phyloP scores from a whole-genome alignment of 129 eudicot genomes.

The Mikania micrantha region DNA sequence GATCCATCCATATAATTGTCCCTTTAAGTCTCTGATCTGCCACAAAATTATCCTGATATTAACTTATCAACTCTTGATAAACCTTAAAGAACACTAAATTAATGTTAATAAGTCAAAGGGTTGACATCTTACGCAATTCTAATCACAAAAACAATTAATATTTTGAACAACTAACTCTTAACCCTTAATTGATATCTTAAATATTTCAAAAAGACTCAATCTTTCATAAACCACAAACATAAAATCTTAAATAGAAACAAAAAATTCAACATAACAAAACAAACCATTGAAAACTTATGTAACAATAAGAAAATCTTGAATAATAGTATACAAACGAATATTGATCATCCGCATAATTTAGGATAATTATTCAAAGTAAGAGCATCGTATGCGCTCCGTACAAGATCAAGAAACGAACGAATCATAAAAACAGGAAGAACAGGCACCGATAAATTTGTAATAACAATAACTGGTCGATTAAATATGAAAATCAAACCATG shows the following conservation, averaged over 20 bases:
- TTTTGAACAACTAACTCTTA: neutral
- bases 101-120: too few relatives aligned
- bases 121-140: neutral
- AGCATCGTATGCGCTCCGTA: too few relatives aligned
- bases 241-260: neutral
- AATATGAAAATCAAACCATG: neutral
- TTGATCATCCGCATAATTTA: neutral
- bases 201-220: neutral
- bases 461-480: neutral
- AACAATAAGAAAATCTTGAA: too few relatives aligned
- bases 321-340: neutral
- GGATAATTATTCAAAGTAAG: neutral
- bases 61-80: conserved; percentile 1
- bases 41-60: neutral
- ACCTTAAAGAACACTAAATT: conserved; percentile 5
- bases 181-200: neutral
- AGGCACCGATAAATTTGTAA: neutral
- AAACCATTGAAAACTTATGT: too few relatives aligned
- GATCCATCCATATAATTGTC: conserved; percentile 50
- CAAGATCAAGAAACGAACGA: neutral
- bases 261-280: neutral
- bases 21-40: conserved; percentile 19
- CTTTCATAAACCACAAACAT: neutral
- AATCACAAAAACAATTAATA: neutral
- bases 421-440: neutral